Base-by-base conservation (phyloP, 2,329 filamentous ascomycete species). In the Xylariales sp. region DNA sequence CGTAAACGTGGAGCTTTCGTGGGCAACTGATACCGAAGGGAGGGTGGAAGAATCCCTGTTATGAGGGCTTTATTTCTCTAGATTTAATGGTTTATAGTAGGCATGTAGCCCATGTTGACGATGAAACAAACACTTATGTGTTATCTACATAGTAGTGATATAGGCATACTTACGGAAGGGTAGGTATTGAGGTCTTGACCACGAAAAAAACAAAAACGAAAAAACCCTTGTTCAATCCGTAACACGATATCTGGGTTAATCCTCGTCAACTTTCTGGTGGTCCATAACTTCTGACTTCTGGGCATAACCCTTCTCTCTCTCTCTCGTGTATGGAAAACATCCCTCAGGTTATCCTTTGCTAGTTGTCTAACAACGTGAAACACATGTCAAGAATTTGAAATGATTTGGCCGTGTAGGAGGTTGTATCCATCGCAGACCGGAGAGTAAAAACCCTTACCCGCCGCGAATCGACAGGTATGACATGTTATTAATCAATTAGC, bases 1-100 rank as follows among this genome's bases (percentile, higher is more conserved):
- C 52, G 49, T 46, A 34, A 41, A 41, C 58, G 6, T 58, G 28
- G 53, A 53, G 41, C 34, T 50, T 41, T 49, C 8, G 41, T 41
- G 5, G 59, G 48, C 50, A 61, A 53, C 32, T 54, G 45, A 23
- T 30, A 39, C 49, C n/a, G 7, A 18, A 56, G 28, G 16, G 18
- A 56, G 28, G 16, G 18, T 49, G 32, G 23, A 43, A 39, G 45
- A 59, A 61, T 48, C 54, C 34, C 54, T 28, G 23, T 16, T 52
- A 32, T 52, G 28, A 43, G 5, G 7, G 18, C 14, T 32, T 28
- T 30, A 23, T 14, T 43, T 45, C n/a, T 54, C 34, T 6, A 53
- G 14, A 8, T 32, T n/a, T 9, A 18, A 53, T 48, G 10, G 18
- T 34, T 39, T 9, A 23, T 23, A 23, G 23, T 23, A 30, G 10